Conservation (phyloP, 2,329 filamentous ascomycete genomes). For the Alternaria tenuissima region DNA sequence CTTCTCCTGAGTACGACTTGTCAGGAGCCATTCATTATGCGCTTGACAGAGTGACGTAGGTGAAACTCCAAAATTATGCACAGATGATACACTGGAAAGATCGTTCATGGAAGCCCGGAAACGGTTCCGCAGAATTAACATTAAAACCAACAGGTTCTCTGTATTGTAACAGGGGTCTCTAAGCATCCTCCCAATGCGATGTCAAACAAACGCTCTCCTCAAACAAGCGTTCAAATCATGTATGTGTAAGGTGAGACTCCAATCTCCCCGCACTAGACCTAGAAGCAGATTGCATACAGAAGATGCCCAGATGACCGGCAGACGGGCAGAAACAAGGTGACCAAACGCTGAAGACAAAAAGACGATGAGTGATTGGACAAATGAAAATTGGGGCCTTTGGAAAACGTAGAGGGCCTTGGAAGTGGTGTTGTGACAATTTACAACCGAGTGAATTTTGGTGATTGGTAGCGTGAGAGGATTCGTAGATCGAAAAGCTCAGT, state of each 20-base stretch:
- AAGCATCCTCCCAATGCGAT: slow-evolving; percentile 5
- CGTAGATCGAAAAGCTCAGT: slow-evolving; percentile 1
- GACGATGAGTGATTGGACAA: slow-evolving; percentile 19
- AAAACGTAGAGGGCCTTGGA: slow-evolving; percentile 8
- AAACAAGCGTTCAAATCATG: slow-evolving; percentile 13
- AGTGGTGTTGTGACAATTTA: slow-evolving; percentile 29
- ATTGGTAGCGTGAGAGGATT: background rate
- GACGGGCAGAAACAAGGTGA: slow-evolving; percentile 17
- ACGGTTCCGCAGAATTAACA: slow-evolving; percentile 14
- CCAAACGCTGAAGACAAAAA: slow-evolving; percentile 8
- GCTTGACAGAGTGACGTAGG: background rate
- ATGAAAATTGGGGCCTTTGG: slow-evolving; percentile 13
- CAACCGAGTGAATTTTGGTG: slow-evolving; percentile 24
- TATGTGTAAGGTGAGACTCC: slow-evolving; percentile 10
- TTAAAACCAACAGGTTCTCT: slow-evolving; percentile 13
- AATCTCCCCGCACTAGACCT: slow-evolving; percentile 1
- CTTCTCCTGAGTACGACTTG: background rate
- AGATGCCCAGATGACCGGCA: slow-evolving; percentile 23
- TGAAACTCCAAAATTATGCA: background rate
- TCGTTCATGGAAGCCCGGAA: background rate
- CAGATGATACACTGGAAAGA: background rate
- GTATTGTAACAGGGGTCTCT: background rate
- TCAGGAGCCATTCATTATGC: background rate
- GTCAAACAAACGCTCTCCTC: slow-evolving; percentile 9
- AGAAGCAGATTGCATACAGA: slow-evolving; percentile 14